Evolutionary conservation across 2,329 filamentous ascomycete species (phyloP), one percentile per base, ranked within the genome.

Genomic region (Diplodia scrobiculata): DNA sequence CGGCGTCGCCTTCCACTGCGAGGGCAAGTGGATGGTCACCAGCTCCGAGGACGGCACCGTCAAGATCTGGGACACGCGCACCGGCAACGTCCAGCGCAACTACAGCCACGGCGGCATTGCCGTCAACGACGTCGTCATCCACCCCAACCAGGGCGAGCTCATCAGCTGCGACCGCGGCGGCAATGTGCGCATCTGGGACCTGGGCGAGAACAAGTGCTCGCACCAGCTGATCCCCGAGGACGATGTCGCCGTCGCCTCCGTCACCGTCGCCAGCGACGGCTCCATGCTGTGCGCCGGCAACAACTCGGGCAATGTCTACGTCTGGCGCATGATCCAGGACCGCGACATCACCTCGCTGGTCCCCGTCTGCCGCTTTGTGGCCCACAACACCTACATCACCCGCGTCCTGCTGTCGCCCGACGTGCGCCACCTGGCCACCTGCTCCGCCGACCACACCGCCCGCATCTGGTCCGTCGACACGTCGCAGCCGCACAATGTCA

Each of bases 21-120:
- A 99, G 79, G 93, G 94, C 11, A 99, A 99, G 81, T 99, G 95
- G 95, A 97, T 99, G 91, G 95, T 98, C 19, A 99, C 95, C 10
- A 96, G 91, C 78, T 96, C 91, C 54, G 95, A 99, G 79, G 95
- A 99, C 75, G 91, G 93, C 72, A 96, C 92, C 0, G 93, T 97
- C 74, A 96, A 96, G 83, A 96, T 97, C 69, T 97, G 93, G 93
- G 94, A 97, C 77, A 97, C 92, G 5, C 84, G 93, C 54, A 91
- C 86, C 13, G 94, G 91, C 53, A 88, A 86, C 67, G 87, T 98
- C 65, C 95, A 99, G 79, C 87, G 95, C 65, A 97, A 94, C 79
- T 99, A 99, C 77, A 89, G 86, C 71, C 95, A 99, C 76, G 91
- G 90, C 63, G 91, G 90, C 63, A 89, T 88, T 38, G 88, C 95